These are phyloP conservation scores for Malassezia globosa DNA, from an alignment of 1,284 basidiomycete species.

Conservation along the genomic window DNA sequence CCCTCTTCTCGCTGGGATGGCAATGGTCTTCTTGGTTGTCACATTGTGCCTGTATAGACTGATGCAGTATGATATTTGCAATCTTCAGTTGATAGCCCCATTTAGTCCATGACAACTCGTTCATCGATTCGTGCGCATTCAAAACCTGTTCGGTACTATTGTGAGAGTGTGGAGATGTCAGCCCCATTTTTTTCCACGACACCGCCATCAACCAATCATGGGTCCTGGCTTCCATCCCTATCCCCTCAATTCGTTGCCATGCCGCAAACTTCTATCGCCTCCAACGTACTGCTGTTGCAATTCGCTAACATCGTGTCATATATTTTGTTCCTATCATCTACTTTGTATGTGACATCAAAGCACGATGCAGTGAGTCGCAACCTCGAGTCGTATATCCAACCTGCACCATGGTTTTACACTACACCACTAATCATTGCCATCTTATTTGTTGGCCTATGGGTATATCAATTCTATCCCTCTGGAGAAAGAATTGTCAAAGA, in stretches of 20 bases:
- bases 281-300: no score
- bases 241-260: no score
- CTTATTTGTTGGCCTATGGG: constrained; percentile 60
- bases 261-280: no score
- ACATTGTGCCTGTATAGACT: constrained; percentile 6
- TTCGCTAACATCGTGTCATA: constrained; percentile 72
- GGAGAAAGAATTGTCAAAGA: constrained; percentile 74
- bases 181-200: no score
- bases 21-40: constrained; percentile 15
- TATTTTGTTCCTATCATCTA: constrained; percentile 71
- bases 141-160: no score
- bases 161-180: no score
- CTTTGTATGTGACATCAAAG: constrained; percentile 69
- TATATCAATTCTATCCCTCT: constrained; percentile 48
- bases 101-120: no score
- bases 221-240: no score
- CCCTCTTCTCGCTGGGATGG: constrained; percentile 11
- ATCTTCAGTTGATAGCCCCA: no score
- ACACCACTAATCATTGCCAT: constrained; percentile 70
- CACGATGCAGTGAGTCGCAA: constrained; percentile 49
- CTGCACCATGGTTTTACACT: constrained; percentile 72
- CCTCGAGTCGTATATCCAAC: constrained; percentile 70
- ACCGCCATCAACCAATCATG: no score
- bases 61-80: no score
- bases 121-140: no score